These are phyloP conservation scores for Collybia mongolica DNA, from an alignment of 768 basidiomycete genomes.

Conservation along the genomic window DNA sequence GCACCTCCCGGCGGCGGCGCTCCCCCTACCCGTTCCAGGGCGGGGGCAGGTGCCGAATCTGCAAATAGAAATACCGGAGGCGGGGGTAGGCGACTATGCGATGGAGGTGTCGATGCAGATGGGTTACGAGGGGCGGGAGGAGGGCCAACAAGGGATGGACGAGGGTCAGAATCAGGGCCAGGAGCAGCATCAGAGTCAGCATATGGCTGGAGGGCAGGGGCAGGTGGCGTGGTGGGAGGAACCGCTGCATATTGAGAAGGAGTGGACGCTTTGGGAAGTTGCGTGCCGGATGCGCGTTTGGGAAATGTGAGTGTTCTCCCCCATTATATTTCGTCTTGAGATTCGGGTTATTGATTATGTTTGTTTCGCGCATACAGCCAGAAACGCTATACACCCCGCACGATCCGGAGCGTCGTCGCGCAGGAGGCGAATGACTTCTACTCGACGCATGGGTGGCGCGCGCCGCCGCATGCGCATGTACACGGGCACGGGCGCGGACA, in stretches of 20 bases:
- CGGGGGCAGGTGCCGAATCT: background rate
- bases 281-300: constrained; percentile 18
- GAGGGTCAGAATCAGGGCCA: background rate
- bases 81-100: background rate
- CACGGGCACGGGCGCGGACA: background rate
- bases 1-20: no score
- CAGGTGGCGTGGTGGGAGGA: constrained; percentile 2
- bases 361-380: constrained; percentile 5
- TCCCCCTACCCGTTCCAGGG: no score
- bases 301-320: constrained; percentile 16
- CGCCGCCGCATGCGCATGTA: constrained; percentile 4
- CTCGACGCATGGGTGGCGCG: constrained; percentile 12
- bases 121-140: background rate
- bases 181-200: no score
- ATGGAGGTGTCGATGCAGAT: background rate
- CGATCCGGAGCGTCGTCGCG: constrained; percentile 19
- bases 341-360: background rate
- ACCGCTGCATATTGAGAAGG: constrained; percentile 4
- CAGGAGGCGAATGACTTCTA: constrained; percentile 22
- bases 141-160: constrained; percentile 1
- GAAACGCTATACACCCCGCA: constrained; percentile 15
- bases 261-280: constrained; percentile 16
- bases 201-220: no score
- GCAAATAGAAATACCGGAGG: constrained; percentile 7
- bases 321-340: constrained; percentile 2